Evolutionary conservation across 2,329 filamentous ascomycete genomes (phyloP), one percentile per base, ranked within the genome.

Genomic region (Aspergillus sp.): DNA sequence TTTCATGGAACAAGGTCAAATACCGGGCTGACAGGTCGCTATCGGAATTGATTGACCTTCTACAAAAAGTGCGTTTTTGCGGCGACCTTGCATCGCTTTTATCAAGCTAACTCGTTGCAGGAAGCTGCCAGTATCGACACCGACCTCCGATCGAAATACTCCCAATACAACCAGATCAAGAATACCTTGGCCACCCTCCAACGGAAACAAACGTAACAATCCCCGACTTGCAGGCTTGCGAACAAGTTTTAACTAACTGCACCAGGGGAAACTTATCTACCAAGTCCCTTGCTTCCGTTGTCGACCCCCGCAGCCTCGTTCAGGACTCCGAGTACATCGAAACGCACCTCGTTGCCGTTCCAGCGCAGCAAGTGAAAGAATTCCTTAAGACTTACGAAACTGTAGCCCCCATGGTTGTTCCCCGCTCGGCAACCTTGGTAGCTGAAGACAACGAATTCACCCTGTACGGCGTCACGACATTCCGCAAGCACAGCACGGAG

Each of bases 1-100:
- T 98, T 77, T 84, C 86, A 64, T 99, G 95, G 95, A 98, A 98
- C 80, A 97, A 95, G 77, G 91, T 96, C 77, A 95, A 96, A 74
- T 99, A 98, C 77, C 88, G 95, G 68, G 89, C 90, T 61, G 95
- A 99, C 76, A 96, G 93, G 74, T 86, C 93, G 51, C 84, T 99
- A 60, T 84, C 86, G 56, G 93, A 98, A 71, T 82, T 98, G 59
- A 89, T 97, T 67, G 89, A 92, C 73, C 88, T 87, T 41, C 79
- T 99, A 58, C 91, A 96, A 72, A 97, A 96, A 86, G 91, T 91
- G 27, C 13, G 40, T 11, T 30, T 22, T 27, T 6, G 30, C 15
- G 9, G 17, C 7, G n/a, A n/a, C 27, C 15, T 13, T 15, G 11
- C 30, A 19, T 6, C 30, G 22, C 17, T 15, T 13, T 15, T 15